These are phyloP conservation scores for Kalaharituber pfeilii DNA, from an alignment of 2,329 filamentous ascomycete genomes.

Conservation along the genomic window DNA sequence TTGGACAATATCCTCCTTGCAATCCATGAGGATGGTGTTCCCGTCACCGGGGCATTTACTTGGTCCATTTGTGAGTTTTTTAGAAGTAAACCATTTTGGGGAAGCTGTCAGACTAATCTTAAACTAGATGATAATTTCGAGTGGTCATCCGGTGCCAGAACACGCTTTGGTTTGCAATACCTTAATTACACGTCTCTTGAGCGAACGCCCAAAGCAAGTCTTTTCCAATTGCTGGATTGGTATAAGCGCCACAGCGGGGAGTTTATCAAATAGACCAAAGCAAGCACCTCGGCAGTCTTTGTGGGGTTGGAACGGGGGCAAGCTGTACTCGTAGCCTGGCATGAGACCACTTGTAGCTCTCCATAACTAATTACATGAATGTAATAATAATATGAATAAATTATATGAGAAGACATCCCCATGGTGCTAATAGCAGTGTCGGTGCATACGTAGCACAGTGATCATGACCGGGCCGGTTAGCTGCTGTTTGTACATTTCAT, in stretches of 20 bases:
- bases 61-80: slow-evolving; percentile 26
- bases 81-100: not conserved
- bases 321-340: no score
- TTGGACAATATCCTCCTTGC: slow-evolving; percentile 29
- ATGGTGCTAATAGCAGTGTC: no score
- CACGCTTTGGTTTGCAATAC: slow-evolving; percentile 30
- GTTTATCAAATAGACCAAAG: not conserved
- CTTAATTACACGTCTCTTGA: slow-evolving; percentile 29
- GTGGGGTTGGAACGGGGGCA: no score
- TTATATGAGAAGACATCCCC: no score
- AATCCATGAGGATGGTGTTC: slow-evolving; percentile 28
- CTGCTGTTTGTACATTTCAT: no score
- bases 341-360: no score
- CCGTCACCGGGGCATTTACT: slow-evolving; percentile 30
- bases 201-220: slow-evolving; percentile 29
- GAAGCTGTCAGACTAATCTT: not conserved
- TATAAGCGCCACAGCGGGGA: slow-evolving; percentile 23
- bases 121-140: slow-evolving; percentile 29
- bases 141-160: slow-evolving; percentile 27
- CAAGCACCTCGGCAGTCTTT: no score
- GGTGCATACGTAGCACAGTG: no score
- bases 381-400: no score
- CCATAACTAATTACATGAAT: no score
- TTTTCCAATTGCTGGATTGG: slow-evolving; percentile 31
- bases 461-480: no score